Base-by-base conservation (phyloP, 1,284 basidiomycete genomes). In the Tetrapyrgos nigripes region DNA sequence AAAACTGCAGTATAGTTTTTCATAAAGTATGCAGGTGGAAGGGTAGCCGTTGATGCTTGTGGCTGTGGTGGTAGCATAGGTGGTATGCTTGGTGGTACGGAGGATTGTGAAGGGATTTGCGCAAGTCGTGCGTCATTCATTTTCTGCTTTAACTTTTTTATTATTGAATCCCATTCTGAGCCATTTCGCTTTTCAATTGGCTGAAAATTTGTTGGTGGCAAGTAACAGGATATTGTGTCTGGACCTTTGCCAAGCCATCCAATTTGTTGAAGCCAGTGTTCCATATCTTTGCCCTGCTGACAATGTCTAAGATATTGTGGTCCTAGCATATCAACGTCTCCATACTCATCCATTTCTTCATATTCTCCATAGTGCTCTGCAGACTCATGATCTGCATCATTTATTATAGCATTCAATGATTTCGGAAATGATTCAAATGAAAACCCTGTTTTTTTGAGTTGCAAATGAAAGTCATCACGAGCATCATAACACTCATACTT, bases 401-500 rank as follows among this genome's bases (percentile, higher is more conserved):
- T 45, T 45, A 24, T 24, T 19, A 19, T 45, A 6, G 6, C 6
- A 9, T 6, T 24, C 17, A 24, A 45, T n/a, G 19, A 45, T 9
- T n/a, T 9, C n/a, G 9, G 6, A 45, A 33, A 8, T 8, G 31
- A n/a, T n/a, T 14, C 14, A 14, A 14, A 33, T 8, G 31, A 8
- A 33, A 14, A 33, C 31, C 31, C 31, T 8, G 31, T 8, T 14
- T 33, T 33, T 47, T 63, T 63, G 46, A 66, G 26, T 50, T 65
- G 54, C 24, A 60, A 61, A 17, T 47, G 11, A 31, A 55, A 64
- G 46, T 69, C 64, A 61, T 71, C 64, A 0, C 62, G 44, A 9
- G 68, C 64, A 61, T 71, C 68, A 3, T 62, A 54, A 57, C 70
- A 72, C 37, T 71, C 67, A 57, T 73, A 73, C 45, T 14, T 33